A percentile compares a stretch with the other conserved stretches of the same genome.
These are phyloP conservation scores for Botrytis medusae DNA, from an alignment of 2,329 filamentous ascomycete genomes.

Conservation along the genomic window DNA sequence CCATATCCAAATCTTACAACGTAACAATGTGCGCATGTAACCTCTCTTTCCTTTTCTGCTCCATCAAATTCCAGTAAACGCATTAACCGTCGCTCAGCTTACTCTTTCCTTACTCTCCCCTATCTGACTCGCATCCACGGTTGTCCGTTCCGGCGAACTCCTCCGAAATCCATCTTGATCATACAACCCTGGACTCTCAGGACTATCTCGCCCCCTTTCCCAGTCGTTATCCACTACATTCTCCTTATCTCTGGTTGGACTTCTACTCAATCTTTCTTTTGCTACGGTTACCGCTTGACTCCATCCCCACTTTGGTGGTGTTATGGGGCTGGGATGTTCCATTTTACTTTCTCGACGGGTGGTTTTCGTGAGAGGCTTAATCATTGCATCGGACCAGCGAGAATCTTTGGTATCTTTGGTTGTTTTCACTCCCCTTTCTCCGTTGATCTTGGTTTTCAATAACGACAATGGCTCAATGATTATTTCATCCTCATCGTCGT, in stretches of 20 bases:
- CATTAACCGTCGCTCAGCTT: background rate
- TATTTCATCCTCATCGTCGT: background rate
- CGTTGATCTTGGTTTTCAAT: background rate
- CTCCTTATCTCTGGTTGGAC: slow-evolving; percentile 8
- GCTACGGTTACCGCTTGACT: slow-evolving; percentile 10
- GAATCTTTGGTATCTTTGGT: background rate
- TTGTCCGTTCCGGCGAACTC: slow-evolving; percentile 25
- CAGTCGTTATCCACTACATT: background rate
- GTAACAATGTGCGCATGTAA: background rate
- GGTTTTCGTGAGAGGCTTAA: slow-evolving; percentile 19
- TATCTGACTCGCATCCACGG: background rate
- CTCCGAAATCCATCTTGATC: slow-evolving; percentile 34
- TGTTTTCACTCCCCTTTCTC: background rate
- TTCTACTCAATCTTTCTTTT: background rate
- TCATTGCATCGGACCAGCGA: slow-evolving; percentile 32
- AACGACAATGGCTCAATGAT: background rate
- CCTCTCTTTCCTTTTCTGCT: background rate
- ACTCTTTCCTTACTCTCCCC: background rate
- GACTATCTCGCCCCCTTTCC: background rate
- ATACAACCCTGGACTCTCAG: slow-evolving; percentile 30
- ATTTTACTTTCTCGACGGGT: slow-evolving; percentile 30
- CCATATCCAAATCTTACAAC: background rate
- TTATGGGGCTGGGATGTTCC: slow-evolving; percentile 31
- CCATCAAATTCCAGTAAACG: background rate
- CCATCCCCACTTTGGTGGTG: slow-evolving; percentile 26